phyloP scores from a whole-genome alignment of 805 yeast species.

The Pichia occidentalis region DNA sequence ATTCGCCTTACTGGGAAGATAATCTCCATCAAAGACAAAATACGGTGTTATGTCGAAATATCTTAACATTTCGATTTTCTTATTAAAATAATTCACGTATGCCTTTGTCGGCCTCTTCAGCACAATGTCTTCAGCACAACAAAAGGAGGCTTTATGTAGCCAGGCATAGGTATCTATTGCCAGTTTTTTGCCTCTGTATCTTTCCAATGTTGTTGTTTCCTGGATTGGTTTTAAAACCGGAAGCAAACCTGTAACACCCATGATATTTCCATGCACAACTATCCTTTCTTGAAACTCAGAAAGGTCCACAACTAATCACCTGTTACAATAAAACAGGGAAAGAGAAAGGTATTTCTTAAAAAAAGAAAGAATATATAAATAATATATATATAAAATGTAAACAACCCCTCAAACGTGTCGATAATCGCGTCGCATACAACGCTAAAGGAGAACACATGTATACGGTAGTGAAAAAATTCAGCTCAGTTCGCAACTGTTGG shows the following conservation, averaged over 20 bases:
- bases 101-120: constrained; percentile 62
- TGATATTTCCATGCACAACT: too few species aligned
- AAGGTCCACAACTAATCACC: too few species aligned
- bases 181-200: constrained; percentile 64
- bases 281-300: too few species aligned
- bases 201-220: constrained; percentile 46
- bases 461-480: too few species aligned
- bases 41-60: constrained; percentile 71
- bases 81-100: constrained; percentile 63
- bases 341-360: too few species aligned
- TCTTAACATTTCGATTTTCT: constrained; percentile 58
- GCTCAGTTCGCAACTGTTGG: too few species aligned
- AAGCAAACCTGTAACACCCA: constrained; percentile 83
- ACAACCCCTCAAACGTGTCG: too few species aligned
- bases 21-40: constrained; percentile 90
- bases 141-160: constrained; percentile 81
- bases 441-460: too few species aligned
- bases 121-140: constrained; percentile 81
- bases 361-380: not conserved
- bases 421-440: too few species aligned
- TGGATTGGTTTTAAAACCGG: constrained; percentile 76
- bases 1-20: constrained; percentile 66
- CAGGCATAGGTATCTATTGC: constrained; percentile 98
- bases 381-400: too few species aligned
- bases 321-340: too few species aligned